Conservation (phyloP, 176 grass and related monocot species). For the Sorghum bicolor region Sorghum_bicolor_NCBIv3 NC_012876.2:54283501-54284000, state of each 20-base stretch:
- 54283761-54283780: too few species aligned
- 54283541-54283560: slow-evolving; percentile 12
- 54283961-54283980: too few species aligned
- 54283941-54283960: neutral
- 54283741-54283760: neutral
- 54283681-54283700: neutral
- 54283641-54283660: neutral
- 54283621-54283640: neutral
- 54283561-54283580: neutral
- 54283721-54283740: neutral
- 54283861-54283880: slow-evolving; percentile 6
- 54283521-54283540: slow-evolving; percentile 29
- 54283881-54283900: slow-evolving; percentile 41
- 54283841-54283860: neutral
- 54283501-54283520: slow-evolving; percentile 30
- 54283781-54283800: neutral
- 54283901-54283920: slow-evolving; percentile 26
- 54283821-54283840: neutral
- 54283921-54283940: neutral
- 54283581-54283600: neutral
- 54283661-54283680: neutral
- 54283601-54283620: neutral
- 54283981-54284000: neutral
- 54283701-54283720: neutral
- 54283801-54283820: neutral